Evolutionary conservation across 1,284 basidiomycete species (phyloP).

Genomic region (Melanopsichium pennsylvanicum): DNA sequence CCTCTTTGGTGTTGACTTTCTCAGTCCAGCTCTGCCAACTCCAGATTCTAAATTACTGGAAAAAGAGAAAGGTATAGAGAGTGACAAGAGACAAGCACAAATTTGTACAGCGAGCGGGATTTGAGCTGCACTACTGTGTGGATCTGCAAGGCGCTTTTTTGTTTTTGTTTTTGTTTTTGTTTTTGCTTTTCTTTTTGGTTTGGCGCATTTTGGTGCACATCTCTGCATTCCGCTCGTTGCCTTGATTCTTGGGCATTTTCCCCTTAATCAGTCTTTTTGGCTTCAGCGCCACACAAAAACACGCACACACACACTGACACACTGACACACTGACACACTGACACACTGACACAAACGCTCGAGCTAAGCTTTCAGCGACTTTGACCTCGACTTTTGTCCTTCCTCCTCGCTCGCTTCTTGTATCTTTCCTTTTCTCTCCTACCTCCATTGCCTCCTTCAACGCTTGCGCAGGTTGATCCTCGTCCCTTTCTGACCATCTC

Average conservation of each 20-base stretch:
- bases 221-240: background rate
- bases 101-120: too few species aligned
- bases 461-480: constrained; percentile 26
- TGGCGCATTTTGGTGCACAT: too few species aligned
- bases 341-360: too few species aligned
- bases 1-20: background rate
- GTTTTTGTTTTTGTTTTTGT: constrained; percentile 2
- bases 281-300: too few species aligned
- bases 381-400: background rate
- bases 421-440: constrained; percentile 1
- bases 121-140: too few species aligned
- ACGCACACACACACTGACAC: background rate
- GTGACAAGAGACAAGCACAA: too few species aligned
- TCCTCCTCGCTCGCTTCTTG: constrained; percentile 4
- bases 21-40: background rate
- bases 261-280: too few species aligned
- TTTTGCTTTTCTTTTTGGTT: too few species aligned
- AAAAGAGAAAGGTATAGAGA: background rate
- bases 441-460: background rate
- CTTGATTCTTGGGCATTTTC: background rate
- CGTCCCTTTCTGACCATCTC: constrained; percentile 2
- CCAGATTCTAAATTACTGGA: background rate
- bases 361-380: too few species aligned
- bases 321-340: too few species aligned
- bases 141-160: constrained; percentile 27